Evolutionary conservation across 2,329 filamentous ascomycete genomes (phyloP), one percentile per base, ranked within the genome.

Genomic region (Aspergillus vadensis): DNA sequence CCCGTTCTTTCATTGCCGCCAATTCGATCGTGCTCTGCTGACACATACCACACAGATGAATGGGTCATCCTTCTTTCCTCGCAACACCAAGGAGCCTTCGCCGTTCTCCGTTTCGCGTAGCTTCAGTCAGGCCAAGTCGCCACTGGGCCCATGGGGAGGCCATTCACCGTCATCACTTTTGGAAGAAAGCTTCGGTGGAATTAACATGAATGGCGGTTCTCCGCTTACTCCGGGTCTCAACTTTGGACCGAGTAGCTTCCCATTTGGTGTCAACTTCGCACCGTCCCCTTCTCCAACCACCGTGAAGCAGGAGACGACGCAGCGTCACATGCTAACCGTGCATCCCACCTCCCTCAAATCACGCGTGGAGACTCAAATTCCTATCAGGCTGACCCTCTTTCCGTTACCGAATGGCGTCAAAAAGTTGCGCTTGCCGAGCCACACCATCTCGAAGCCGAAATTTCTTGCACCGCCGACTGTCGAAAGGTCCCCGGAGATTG

Each of bases 401-500:
- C 87, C 90, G 19, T 80, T 96, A 50, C 92, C 93, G 1, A 79
- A 83, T 0, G 89, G 90, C 10, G 86, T 93, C 59, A 91, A 89
- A 65, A 91, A 89, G 72, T 80, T 98, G 54, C 92, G 96, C 70
- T 84, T 99, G 15, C 95, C 94, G 4, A 87, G 89, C 3, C 89
- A 97, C 72, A 96, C 92, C 0, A 95, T 99, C 57, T 95, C 93
- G 19, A 98, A 98, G 74, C 91, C 93, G 6, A 98, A 98, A 76
- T 84, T 97, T 23, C 83, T 96, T 48, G 87, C 91, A 2, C 96
- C 92, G 69, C 86, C 89, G 2, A 76, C 83, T 2, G 85, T 88
- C 3, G 83, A 86, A 53, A 86, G 85, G 36, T 84, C 86, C 2
- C 82, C 88, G 6, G 91, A 96, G 66, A 93, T 86, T 59, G 82